Base-by-base conservation (phyloP, 2,329 filamentous ascomycete species). In the Colletotrichum sojae region DNA sequence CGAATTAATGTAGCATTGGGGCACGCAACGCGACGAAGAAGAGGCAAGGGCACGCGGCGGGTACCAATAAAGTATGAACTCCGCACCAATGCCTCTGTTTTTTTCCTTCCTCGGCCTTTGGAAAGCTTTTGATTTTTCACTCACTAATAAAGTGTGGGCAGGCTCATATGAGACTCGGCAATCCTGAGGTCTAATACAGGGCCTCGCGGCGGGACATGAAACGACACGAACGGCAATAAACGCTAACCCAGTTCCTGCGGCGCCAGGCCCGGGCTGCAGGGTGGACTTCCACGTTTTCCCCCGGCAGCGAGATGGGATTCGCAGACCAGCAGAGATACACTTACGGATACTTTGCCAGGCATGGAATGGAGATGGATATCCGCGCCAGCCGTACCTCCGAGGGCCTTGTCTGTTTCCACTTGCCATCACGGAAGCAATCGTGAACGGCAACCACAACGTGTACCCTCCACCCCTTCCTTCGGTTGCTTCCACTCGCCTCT, bases 401-500 rank as follows among this genome's bases (percentile, higher is more conserved):
- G 22, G 22, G 40, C 20, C 15, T 48, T 9, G 31, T 40, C 62
- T 39, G 43, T 39, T 60, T 22, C 22, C 43, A 22, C 48, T 31
- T 39, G 40, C 53, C 58, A 15, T 39, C 43, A 53, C 60, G 60
- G 54, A 55, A 49, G 16, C 46, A 27, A 52, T 18, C 39, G 40
- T 6, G 45, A 15, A 36, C 46, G 25, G 16, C 13, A 45, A 10
- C 31, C 43, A 25, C 22, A 25, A 25, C 22, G 22, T 25, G 22
- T 25, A 51, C 43, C 58, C 8, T 55, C 43, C 39, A 18, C 62
- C 62, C 67, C 66, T 55, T 55, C 66, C 55, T 66, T 69, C 62
- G 62, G 62, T 56, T 69, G 49, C 66, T 66, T 69, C 66, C 62
- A 61, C 45, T 66, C 45, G 56, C 51, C 61, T 56, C 58, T 36